Evolutionary conservation across 1,284 basidiomycete genomes (phyloP).

Genomic region (Cystobasidium sp.): DNA sequence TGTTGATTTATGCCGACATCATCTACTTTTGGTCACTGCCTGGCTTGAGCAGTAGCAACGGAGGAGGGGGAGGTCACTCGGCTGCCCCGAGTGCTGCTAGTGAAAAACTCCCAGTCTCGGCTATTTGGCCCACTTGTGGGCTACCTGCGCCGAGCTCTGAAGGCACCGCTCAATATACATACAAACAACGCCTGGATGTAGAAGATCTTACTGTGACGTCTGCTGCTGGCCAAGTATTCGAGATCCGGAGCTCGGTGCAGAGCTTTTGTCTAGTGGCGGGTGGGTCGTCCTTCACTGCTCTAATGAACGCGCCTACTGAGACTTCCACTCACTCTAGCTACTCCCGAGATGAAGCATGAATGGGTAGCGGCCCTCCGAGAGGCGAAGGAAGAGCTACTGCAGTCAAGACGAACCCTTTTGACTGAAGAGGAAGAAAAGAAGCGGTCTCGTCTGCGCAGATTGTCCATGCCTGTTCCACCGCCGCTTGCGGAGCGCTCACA

Average conservation of each 20-base stretch:
- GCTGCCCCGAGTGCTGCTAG: slow-evolving; percentile 21
- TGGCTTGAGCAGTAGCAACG: background rate
- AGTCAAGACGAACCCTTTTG: slow-evolving; percentile 52
- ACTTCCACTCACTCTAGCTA: slow-evolving; percentile 58
- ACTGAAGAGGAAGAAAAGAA: slow-evolving; percentile 57
- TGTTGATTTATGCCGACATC: slow-evolving; percentile 67
- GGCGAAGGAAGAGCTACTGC: slow-evolving; percentile 71
- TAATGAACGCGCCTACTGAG: background rate
- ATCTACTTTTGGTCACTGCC: slow-evolving; percentile 4
- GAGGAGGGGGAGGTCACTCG: background rate
- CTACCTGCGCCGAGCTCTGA: background rate
- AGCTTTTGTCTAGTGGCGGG: slow-evolving; percentile 77
- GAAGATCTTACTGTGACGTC: slow-evolving; percentile 77
- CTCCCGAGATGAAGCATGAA: slow-evolving; percentile 66
- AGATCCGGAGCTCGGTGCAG: slow-evolving; percentile 73
- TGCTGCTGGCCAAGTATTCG: slow-evolving; percentile 63
- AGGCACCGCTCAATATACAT: slow-evolving; percentile 65
- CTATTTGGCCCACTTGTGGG: slow-evolving; percentile 21
- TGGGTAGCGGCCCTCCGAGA: slow-evolving; percentile 73
- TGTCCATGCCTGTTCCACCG: slow-evolving; percentile 72
- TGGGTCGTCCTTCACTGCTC: slow-evolving; percentile 56
- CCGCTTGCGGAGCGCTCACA: background rate
- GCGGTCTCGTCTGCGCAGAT: slow-evolving; percentile 71
- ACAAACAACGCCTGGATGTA: slow-evolving; percentile 69
- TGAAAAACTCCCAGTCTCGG: slow-evolving; percentile 11